These are phyloP conservation scores for Pseudocercospora ulei DNA, from an alignment of 2,329 filamentous ascomycete species.

Conservation along the genomic window DNA sequence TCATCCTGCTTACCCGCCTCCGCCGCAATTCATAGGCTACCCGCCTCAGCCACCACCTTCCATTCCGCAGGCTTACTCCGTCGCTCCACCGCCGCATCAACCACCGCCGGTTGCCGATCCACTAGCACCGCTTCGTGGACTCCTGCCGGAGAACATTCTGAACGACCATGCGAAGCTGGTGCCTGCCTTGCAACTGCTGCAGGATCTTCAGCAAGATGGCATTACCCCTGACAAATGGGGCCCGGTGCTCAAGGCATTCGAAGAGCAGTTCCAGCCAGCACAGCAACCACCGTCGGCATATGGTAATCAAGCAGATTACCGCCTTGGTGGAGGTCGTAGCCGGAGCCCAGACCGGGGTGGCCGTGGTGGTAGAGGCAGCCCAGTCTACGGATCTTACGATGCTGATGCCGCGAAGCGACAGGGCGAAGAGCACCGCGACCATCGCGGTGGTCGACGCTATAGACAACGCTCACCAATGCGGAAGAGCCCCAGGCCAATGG, in stretches of 20 bases:
- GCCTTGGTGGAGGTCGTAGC: constrained; percentile 55
- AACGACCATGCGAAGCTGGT: constrained; percentile 46
- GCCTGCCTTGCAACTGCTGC: constrained; percentile 64
- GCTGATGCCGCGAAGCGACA: constrained; percentile 31
- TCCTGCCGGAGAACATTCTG: constrained; percentile 35
- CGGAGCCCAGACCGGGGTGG: constrained; percentile 60
- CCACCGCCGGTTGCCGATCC: constrained; percentile 29
- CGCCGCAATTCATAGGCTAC: constrained; percentile 23
- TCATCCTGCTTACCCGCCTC: constrained; percentile 19
- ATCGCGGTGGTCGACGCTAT: constrained; percentile 52
- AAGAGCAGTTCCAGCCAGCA: constrained; percentile 28
- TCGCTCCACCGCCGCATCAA: constrained; percentile 53
- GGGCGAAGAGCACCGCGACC: constrained; percentile 20
- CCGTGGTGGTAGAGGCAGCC: constrained; percentile 51
- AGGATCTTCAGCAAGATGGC: constrained; percentile 64
- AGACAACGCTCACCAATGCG: constrained; percentile 73
- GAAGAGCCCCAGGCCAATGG: constrained; percentile 51
- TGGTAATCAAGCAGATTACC: constrained; percentile 27
- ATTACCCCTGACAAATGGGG: constrained; percentile 68
- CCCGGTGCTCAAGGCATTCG: constrained; percentile 46
- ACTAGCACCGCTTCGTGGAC: constrained; percentile 27
- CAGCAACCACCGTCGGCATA: constrained; percentile 17
- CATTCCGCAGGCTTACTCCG: constrained; percentile 33
- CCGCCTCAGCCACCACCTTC: constrained; percentile 32
- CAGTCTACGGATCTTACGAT: constrained; percentile 63